A percentile compares a stretch with the other conserved stretches of the same genome.
These are phyloP conservation scores for Lyophyllum atratum DNA, from an alignment of 768 basidiomycete species.

Conservation along the genomic window DNA sequence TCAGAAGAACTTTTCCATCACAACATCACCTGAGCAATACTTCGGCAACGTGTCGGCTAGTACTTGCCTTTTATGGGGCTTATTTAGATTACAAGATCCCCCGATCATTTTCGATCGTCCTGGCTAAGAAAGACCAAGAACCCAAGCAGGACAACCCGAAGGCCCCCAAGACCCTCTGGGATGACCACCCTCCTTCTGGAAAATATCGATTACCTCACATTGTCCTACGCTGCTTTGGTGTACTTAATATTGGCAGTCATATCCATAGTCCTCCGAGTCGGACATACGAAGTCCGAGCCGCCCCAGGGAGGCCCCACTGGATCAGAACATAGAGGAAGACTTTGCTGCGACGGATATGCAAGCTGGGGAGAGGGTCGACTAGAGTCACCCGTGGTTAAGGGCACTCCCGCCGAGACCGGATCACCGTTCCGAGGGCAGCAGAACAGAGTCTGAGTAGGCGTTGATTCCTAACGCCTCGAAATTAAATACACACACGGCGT, in stretches of 20 bases:
- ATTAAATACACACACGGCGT: constrained; percentile 1
- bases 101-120: constrained; percentile 8
- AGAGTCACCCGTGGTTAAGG: neutral
- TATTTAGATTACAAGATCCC: constrained; percentile 4
- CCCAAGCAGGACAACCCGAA: neutral
- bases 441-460: neutral
- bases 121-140: neutral
- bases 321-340: neutral
- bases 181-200: neutral
- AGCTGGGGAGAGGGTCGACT: neutral
- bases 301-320: neutral
- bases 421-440: neutral
- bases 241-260: neutral
- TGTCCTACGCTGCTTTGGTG: neutral
- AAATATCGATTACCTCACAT: neutral
- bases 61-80: constrained; percentile 15
- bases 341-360: neutral
- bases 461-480: neutral
- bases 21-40: constrained; percentile 9
- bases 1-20: constrained; percentile 13
- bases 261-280: neutral
- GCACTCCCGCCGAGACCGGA: neutral
- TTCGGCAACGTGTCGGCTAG: constrained; percentile 16
- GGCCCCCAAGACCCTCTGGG: neutral
- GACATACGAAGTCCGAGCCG: neutral